Evolutionary conservation across 2,329 filamentous ascomycete genomes (phyloP), one percentile per base, ranked within the genome.

Genomic region (Diplodia seriata): DNA sequence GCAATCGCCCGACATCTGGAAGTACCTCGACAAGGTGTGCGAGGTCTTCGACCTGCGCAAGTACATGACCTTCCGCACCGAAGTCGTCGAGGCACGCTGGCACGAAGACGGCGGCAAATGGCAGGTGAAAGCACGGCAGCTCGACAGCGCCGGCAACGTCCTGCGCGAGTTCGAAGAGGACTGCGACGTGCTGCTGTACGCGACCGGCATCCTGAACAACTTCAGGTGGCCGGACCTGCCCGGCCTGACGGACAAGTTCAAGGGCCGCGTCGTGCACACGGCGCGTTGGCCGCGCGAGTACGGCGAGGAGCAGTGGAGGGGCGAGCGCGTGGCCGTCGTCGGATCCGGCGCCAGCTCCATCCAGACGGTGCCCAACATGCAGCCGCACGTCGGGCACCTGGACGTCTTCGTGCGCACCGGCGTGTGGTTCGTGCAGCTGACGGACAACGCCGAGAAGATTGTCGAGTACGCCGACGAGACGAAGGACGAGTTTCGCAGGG

Each of bases 1-100:
- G 9, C 80, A 81, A 70, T 78, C 80, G 1, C 76, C 78, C 1
- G 82, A 84, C 63, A 84, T 85, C 66, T 81, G 80, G 73, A 77
- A 79, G 54, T 85, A 85, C 69, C 77, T 85, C 0, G 73, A 81
- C 67, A 83, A 82, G 70, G 81, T 86, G 18, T 82, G 81, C 70
- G 76, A 84, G 4, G 79, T 78, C 0, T 85, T 84, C 68, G 82
- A 80, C 53, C 75, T 86, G 3, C 77, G 81, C 53, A 84, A 85
- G 69, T 85, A 84, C 73, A 85, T 86, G 82, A 82, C 74, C 2
- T 85, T 86, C 75, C 81, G 83, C 67, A 83, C 81, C 9, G 78
- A 84, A 70, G 79, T 85, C 14, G 74, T 79, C 0, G 80, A 81
- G 4, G 80, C 81, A 23, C 80, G 81, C 61, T 86, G 84, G 84